Evolutionary conservation across 2,329 filamentous ascomycete species (phyloP).

Genomic region (Aspergillus brasiliensis): DNA sequence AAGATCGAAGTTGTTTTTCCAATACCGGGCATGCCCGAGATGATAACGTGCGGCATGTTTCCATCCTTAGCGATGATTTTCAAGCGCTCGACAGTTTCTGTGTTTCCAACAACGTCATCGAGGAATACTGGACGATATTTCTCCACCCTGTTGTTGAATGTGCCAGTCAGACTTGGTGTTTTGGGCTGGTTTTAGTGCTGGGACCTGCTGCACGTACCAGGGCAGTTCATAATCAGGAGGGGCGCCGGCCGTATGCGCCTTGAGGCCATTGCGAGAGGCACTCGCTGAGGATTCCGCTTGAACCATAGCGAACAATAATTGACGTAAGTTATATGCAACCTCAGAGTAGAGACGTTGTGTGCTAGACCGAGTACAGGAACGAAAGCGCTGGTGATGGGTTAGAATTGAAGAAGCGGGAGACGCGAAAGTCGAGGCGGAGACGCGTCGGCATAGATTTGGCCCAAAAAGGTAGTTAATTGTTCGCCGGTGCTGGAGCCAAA

Average conservation of each 20-base stretch:
- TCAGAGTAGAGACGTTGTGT: not conserved
- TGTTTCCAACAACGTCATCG: conserved; percentile 96
- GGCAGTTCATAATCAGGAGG: conserved; percentile 52
- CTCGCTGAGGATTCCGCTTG: conserved; percentile 52
- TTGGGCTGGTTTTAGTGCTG: not conserved
- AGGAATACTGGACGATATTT: conserved; percentile 95
- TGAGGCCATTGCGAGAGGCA: conserved; percentile 45
- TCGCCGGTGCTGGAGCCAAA: not conserved
- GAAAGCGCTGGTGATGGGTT: not conserved
- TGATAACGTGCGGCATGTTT: conserved; percentile 99
- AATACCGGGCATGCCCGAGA: conserved; percentile 98
- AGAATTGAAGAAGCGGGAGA: conserved; percentile 17
- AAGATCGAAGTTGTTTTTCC: conserved; percentile 96
- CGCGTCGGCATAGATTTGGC: conserved; percentile 28
- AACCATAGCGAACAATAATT: conserved; percentile 33
- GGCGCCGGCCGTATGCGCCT: conserved; percentile 42
- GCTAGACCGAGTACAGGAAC: not conserved
- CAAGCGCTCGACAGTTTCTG: conserved; percentile 92
- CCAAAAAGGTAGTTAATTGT: conserved; percentile 9
- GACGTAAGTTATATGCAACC: not conserved
- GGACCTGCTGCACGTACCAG: conserved; percentile 39
- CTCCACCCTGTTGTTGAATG: conserved; percentile 73
- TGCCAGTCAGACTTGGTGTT: conserved; percentile 17
- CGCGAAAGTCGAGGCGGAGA: conserved; percentile 30
- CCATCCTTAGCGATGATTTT: conserved; percentile 99